These are phyloP conservation scores for Brassica hybrid DNA, from an alignment of 441 rosid genomes.

Conservation along the genomic window DNA sequence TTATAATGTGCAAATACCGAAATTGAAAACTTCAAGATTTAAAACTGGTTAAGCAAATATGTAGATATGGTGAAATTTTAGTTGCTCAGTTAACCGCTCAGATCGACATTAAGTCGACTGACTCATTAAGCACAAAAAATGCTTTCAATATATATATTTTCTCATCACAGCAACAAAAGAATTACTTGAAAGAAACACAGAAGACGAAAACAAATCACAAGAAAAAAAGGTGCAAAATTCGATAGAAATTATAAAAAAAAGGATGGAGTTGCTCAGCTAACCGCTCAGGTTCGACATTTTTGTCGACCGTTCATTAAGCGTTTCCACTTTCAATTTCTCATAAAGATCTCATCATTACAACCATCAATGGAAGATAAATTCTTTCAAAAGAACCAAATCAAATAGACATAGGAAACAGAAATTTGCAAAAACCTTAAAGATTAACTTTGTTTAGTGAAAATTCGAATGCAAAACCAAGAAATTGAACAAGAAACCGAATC, in stretches of 20 bases:
- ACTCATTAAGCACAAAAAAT: constrained; percentile 7
- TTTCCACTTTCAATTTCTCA: constrained; percentile 37
- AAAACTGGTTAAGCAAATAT: background rate
- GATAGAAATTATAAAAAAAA: background rate
- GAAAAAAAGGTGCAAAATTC: background rate
- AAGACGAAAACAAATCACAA: background rate
- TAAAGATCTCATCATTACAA: constrained; percentile 61
- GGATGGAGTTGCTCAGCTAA: constrained; percentile 51
- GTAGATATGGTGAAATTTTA: background rate
- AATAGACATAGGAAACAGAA: background rate
- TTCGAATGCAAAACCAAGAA: too few relatives aligned
- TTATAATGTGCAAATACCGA: background rate
- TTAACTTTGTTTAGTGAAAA: background rate
- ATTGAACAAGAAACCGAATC: background rate
- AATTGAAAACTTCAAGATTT: background rate
- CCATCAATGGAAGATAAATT: background rate
- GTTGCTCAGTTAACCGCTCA: constrained; percentile 7
- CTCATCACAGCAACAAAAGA: constrained; percentile 5
- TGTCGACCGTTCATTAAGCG: constrained; percentile 54
- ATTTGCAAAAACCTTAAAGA: too few relatives aligned
- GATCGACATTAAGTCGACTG: background rate
- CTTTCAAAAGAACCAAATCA: background rate
- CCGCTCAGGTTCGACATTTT: constrained; percentile 65
- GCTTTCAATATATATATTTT: background rate
- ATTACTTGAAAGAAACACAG: background rate